phyloP scores from a whole-genome alignment of 2,329 filamentous ascomycete species.

The Penicillium hordei region DNA sequence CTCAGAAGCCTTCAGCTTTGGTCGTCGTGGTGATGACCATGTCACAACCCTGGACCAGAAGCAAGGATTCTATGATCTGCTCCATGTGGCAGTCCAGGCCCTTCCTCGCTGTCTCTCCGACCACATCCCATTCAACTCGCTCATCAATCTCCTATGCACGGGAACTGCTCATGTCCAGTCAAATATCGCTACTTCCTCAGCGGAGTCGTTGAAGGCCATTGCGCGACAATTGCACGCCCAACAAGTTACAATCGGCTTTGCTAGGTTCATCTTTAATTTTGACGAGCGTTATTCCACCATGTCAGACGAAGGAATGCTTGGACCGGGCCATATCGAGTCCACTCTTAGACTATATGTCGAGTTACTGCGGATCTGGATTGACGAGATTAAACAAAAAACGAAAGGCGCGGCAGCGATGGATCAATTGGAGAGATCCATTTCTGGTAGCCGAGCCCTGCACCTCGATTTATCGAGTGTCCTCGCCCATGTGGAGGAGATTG shows the following conservation, averaged over 20 bases:
- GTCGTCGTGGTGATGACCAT: constrained; percentile 78
- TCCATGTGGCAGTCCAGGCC: constrained; percentile 94
- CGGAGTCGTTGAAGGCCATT: constrained; percentile 91
- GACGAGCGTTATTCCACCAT: constrained; percentile 97
- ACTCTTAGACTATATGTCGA: constrained; percentile 92
- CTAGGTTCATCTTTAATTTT: constrained; percentile 97
- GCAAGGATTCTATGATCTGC: constrained; percentile 90
- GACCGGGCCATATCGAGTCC: constrained; percentile 89
- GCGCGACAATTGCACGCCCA: constrained; percentile 90
- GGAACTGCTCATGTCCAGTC: constrained; percentile 93
- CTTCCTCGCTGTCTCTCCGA: constrained; percentile 89
- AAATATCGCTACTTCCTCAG: constrained; percentile 88
- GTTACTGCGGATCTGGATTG: constrained; percentile 93
- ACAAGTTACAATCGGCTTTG: constrained; percentile 94
- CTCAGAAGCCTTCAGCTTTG: constrained; percentile 88
- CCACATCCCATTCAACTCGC: constrained; percentile 85
- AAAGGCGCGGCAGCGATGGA: constrained; percentile 69
- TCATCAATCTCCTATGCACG: constrained; percentile 93
- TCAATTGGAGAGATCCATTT: constrained; percentile 59
- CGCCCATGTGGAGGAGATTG: constrained; percentile 93
- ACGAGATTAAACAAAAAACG: constrained; percentile 86
- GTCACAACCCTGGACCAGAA: constrained; percentile 74
- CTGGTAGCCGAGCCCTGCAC: constrained; percentile 71
- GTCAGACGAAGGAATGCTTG: constrained; percentile 95
- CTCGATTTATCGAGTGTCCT: constrained; percentile 85